phyloP scores from a whole-genome alignment of 805 yeast genomes.

The Starmerella apicola region DNA sequence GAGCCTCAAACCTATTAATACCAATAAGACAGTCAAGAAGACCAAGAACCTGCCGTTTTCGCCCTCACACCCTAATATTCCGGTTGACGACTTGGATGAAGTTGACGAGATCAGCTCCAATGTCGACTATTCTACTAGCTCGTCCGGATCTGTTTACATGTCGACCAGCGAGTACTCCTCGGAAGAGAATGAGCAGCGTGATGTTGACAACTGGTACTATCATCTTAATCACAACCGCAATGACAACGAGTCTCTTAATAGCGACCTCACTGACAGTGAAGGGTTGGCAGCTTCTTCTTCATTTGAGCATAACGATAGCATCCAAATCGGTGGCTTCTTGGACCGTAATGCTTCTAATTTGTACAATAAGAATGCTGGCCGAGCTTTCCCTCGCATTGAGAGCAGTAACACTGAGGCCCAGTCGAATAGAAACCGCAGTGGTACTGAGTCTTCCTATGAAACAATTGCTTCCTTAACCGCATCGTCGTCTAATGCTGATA shows the following conservation, averaged over 20 bases:
- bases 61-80: background rate
- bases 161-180: constrained; percentile 10
- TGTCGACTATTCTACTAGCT: background rate
- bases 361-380: constrained; percentile 21
- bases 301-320: constrained; percentile 9
- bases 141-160: background rate
- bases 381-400: constrained; percentile 17
- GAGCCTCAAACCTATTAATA: background rate
- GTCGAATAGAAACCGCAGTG: constrained; percentile 3
- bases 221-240: constrained; percentile 14
- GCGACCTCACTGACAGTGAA: constrained; percentile 8
- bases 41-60: background rate
- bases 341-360: constrained; percentile 16
- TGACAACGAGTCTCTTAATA: constrained; percentile 21
- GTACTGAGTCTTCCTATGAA: constrained; percentile 11
- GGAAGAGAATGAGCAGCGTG: constrained; percentile 25
- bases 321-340: constrained; percentile 21
- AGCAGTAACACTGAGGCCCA: background rate
- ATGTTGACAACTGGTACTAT: constrained; percentile 28
- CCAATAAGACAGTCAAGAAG: background rate
- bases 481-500: background rate
- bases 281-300: background rate
- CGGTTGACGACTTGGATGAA: background rate
- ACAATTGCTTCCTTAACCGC: constrained; percentile 8
- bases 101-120: background rate